A percentile compares a stretch with the other conserved stretches of the same genome.
phyloP scores from a whole-genome alignment of 345 rosid genomes.

The Brassica rapa region DNA sequence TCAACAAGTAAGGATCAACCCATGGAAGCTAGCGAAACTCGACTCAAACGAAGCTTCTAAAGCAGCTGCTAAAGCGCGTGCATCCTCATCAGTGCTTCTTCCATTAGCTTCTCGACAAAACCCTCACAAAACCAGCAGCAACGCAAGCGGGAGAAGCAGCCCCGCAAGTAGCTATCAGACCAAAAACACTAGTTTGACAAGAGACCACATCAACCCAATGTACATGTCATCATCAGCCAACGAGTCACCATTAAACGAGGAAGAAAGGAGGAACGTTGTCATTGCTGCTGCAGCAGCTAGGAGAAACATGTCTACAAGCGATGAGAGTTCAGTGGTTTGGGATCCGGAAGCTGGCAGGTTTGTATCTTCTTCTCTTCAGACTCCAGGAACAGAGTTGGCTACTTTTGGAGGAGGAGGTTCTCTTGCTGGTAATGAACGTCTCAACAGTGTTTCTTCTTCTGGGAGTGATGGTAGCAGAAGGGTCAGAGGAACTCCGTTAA shows the following conservation, averaged over 20 bases:
- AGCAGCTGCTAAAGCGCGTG: constrained; percentile 90
- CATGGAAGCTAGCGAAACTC: constrained; percentile 88
- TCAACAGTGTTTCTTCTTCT: constrained; percentile 43
- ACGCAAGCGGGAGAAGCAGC: constrained; percentile 71
- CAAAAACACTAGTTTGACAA: constrained; percentile 48
- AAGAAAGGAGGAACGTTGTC: constrained; percentile 23
- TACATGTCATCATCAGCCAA: constrained; percentile 56
- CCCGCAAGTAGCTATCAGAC: constrained; percentile 34
- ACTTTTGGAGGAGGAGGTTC: constrained; percentile 78
- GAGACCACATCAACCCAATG: constrained; percentile 77
- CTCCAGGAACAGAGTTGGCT: constrained; percentile 59
- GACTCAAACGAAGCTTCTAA: constrained; percentile 78
- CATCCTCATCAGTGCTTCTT: constrained; percentile 83
- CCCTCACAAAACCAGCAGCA: constrained; percentile 63
- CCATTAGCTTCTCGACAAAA: constrained; percentile 61
- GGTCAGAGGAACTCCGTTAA: constrained; percentile 50
- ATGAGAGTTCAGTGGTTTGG: constrained; percentile 71
- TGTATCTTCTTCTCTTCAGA: constrained; percentile 65
- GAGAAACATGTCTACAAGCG: constrained; percentile 42
- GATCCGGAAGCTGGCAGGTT: constrained; percentile 89
- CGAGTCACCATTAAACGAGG: constrained; percentile 55
- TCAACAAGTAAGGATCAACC: constrained; percentile 65
- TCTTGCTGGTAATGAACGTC: constrained; percentile 52
- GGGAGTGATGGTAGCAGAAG: constrained; percentile 29
- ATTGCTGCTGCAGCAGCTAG: constrained; percentile 25